Percentiles rank a stretch among this genome's conserved stretches.
These are phyloP conservation scores for Erigeron philadelphicus DNA, from an alignment of 140 eudicot species.

Conservation along the genomic window DNA sequence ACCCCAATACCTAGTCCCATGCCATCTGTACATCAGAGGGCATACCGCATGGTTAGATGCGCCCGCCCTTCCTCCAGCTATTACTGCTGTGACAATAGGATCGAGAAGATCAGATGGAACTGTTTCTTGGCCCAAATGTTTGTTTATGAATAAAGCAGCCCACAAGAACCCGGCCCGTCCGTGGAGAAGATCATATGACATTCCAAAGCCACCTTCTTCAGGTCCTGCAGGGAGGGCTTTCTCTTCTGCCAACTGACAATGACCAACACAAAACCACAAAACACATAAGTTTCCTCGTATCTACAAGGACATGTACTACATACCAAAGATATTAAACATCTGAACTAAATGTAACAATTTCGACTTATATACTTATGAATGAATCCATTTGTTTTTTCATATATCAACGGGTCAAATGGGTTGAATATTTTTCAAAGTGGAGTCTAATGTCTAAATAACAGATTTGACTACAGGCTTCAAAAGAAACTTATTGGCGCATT, in stretches of 20 bases:
- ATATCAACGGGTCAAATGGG: too few relatives aligned
- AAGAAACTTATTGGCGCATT: too few relatives aligned
- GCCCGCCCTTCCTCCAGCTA: conserved; percentile 86
- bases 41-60: conserved; percentile 52
- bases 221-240: conserved; percentile 92
- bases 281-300: not conserved
- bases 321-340: too few relatives aligned
- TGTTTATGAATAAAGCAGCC: conserved; percentile 77
- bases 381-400: too few relatives aligned
- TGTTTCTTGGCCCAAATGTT: conserved; percentile 51
- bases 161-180: conserved; percentile 92
- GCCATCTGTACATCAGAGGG: conserved; percentile 87
- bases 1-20: conserved; percentile 91
- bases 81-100: conserved; percentile 64
- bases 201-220: conserved; percentile 88
- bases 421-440: too few relatives aligned
- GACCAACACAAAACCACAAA: conserved; percentile 10
- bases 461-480: too few relatives aligned
- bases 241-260: conserved; percentile 63
- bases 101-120: conserved; percentile 45
- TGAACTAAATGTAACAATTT: not conserved
- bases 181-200: conserved; percentile 85
- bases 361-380: too few relatives aligned
- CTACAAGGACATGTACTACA: too few relatives aligned
- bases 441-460: too few relatives aligned